Base-by-base conservation (phyloP, 2,329 filamentous ascomycete species). In the Exophiala xenobiotica region DNA sequence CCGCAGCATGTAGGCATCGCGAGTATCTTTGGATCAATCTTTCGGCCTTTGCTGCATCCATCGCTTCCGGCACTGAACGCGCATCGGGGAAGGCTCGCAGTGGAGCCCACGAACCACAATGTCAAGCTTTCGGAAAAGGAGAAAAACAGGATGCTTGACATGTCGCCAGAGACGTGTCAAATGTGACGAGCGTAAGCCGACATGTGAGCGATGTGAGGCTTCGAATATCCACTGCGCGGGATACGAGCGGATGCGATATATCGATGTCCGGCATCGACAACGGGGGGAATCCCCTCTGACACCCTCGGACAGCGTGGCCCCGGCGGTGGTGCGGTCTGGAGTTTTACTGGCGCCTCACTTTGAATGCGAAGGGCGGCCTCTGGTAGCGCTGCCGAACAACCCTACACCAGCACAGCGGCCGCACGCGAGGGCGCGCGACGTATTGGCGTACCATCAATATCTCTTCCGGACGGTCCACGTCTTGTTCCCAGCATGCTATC, bases 171-270 rank as follows among this genome's bases (percentile, higher is more conserved):
- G 31, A 9, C 16, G 78, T 47, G 74, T 81, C 49, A 81, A 81
- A 63, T 81, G 79, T 63, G 78, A 80, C 57, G 78, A 81, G 65
- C 67, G 65, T 14, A 79, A 77, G 49, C 78, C 79, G 1, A 68
- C 65, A 38, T 83, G 80, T 57, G 64, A 73, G 27, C 74, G 77
- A 51, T 82, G 79, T 60, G 73, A 51, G 20, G 41, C 48, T n/a
- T 50, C 59, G 2, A 61, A 60, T 46, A 38, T 61, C 5, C 55
- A 61, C 24, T 61, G 59, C 38, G 51, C 53, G 12, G 59, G 59
- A 11, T 61, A 61, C 27, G 59, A 54, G 12, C 51, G 56, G 43
- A 58, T 56, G 35, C 58, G 60, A 24, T 49, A 53, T 8, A n/a
- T 62, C 14, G 48, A 49, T 9, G 46, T 47, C 8, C 26, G 40